A percentile compares a stretch with the other conserved stretches of the same genome.
Conservation (phyloP, 73 alveolate species). For the Stentor roeselii region DNA sequence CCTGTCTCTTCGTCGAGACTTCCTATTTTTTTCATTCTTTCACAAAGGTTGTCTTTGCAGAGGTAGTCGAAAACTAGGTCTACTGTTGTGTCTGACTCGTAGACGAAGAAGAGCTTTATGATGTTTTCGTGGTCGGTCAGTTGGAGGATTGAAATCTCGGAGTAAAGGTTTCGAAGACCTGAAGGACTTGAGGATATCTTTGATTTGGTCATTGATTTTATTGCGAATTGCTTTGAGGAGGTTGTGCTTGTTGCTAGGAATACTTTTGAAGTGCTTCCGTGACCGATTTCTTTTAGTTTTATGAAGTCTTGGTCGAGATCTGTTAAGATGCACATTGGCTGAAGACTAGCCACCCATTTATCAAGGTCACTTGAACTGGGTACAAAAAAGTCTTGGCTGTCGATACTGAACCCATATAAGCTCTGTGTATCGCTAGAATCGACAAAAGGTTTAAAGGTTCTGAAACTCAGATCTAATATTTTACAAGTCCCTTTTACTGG, state of each 20-base stretch:
- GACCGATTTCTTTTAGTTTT: not conserved
- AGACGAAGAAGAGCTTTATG: constrained; percentile 34
- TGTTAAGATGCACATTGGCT: no score
- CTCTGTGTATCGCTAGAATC: not conserved
- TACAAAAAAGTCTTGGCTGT: no score
- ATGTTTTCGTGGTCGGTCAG: constrained; percentile 29
- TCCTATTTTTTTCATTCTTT: constrained; percentile 34
- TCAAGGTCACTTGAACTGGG: no score
- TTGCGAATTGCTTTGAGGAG: constrained; percentile 31
- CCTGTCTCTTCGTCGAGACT: constrained; percentile 42
- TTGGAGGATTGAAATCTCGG: constrained; percentile 33
- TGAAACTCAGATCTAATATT: not conserved
- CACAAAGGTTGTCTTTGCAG: constrained; percentile 45
- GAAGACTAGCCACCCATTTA: no score
- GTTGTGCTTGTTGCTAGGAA: constrained; percentile 19
- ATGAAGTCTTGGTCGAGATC: no score
- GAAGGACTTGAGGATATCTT: constrained; percentile 16
- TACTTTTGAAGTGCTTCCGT: not conserved
- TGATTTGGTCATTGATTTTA: constrained; percentile 33
- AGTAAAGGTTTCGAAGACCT: constrained; percentile 12
- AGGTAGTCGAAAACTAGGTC: constrained; percentile 52
- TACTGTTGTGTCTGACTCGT: constrained; percentile 44
- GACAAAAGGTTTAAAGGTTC: constrained; percentile 12
- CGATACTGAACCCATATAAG: not conserved
- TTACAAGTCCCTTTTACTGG: no score